These are phyloP conservation scores for Cunninghamia lanceolata DNA, from an alignment of 75 land plant genomes.

Conservation along the genomic window DNA sequence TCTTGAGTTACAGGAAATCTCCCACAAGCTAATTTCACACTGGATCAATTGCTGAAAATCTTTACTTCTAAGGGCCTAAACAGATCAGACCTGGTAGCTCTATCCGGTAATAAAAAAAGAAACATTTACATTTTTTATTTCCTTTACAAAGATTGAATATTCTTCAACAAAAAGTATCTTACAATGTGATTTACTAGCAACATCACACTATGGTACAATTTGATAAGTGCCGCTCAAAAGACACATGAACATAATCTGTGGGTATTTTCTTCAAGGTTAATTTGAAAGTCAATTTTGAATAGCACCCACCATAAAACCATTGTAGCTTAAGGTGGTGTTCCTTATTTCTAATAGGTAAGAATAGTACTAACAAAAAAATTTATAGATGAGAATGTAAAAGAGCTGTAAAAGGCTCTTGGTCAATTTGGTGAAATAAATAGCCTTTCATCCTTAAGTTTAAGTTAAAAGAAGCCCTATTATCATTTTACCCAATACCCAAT, in stretches of 20 bases:
- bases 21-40: constrained; percentile 9
- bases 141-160: background rate
- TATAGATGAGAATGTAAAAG: too few species aligned
- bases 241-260: background rate
- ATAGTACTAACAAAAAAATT: background rate
- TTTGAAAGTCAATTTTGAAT: background rate
- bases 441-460: too few species aligned
- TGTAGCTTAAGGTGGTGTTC: background rate
- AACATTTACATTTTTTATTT: background rate
- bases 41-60: constrained; percentile 16
- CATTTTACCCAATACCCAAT: too few species aligned
- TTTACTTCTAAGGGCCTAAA: constrained; percentile 26
- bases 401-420: too few species aligned
- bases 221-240: background rate
- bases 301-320: background rate
- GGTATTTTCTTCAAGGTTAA: background rate
- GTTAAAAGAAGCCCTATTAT: too few species aligned
- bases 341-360: background rate
- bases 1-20: constrained; percentile 15
- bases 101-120: constrained; percentile 22
- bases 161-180: background rate
- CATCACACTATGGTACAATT: background rate
- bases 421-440: too few species aligned
- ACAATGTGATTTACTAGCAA: background rate
- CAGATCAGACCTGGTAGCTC: constrained; percentile 28